These are phyloP conservation scores for Termitomyces titanicus DNA, from an alignment of 768 basidiomycete species.

Conservation along the genomic window DNA sequence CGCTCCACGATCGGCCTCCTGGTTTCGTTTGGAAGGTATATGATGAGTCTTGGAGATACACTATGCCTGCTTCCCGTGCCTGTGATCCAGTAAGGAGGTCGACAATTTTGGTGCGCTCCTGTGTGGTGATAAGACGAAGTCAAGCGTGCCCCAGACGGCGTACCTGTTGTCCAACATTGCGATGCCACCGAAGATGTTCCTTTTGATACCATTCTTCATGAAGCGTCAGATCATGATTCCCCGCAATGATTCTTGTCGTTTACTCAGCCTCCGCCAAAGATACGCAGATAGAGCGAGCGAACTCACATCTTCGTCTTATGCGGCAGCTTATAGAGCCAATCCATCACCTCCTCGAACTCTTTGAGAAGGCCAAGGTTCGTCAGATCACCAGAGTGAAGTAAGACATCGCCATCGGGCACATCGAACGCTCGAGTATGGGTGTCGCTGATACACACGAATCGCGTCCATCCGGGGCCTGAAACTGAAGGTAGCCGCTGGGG, in stretches of 20 bases:
- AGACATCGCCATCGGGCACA: conserved; percentile 61
- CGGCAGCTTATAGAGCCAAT: conserved; percentile 54
- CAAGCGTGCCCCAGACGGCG: accelerated
- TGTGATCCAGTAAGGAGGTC: background rate
- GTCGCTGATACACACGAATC: conserved; percentile 60
- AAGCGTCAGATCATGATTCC: conserved; percentile 59
- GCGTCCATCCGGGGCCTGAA: conserved; percentile 42
- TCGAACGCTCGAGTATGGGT: conserved; percentile 43
- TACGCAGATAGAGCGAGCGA: background rate
- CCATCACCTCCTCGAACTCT: conserved; percentile 47
- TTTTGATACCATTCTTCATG: background rate
- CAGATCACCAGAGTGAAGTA: conserved; percentile 64
- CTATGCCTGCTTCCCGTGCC: background rate
- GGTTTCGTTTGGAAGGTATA: background rate
- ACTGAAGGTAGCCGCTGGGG: conserved; percentile 22
- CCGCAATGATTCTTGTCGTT: conserved; percentile 44
- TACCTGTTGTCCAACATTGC: background rate
- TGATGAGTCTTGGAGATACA: background rate
- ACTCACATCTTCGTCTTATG: conserved; percentile 59
- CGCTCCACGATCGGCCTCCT: background rate
- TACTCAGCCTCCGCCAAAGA: background rate
- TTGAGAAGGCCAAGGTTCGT: conserved; percentile 43
- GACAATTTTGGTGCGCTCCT: background rate
- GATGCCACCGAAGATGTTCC: background rate
- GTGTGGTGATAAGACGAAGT: background rate